These are phyloP conservation scores for Conidiobolus incongruus DNA, from an alignment of 371 early-diverging fungal species.

Conservation along the genomic window DNA sequence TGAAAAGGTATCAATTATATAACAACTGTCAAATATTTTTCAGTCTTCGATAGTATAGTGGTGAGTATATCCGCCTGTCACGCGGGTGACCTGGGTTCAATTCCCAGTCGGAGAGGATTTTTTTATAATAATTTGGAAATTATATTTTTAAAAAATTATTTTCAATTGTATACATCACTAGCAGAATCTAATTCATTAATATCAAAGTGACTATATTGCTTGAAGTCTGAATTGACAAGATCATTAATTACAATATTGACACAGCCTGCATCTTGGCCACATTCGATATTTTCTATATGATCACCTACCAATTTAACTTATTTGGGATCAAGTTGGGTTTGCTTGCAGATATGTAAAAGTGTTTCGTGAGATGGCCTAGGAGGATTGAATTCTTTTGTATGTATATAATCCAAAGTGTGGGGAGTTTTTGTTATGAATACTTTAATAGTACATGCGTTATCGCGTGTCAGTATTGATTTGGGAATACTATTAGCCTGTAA, in stretches of 20 bases:
- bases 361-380: constrained; percentile 14
- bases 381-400: constrained; percentile 15
- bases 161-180: no score
- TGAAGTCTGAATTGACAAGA: constrained; percentile 3
- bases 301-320: constrained; percentile 20
- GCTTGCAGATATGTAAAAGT: constrained; percentile 10
- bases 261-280: constrained; percentile 13
- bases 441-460: constrained; percentile 11
- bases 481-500: background rate
- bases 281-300: constrained; percentile 14
- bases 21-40: no score
- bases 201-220: constrained; percentile 7
- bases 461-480: constrained; percentile 13
- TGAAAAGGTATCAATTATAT: no score
- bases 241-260: constrained; percentile 12
- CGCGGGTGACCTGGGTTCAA: no score
- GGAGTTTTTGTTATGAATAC: constrained; percentile 12
- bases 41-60: no score
- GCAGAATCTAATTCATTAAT: constrained; percentile 11
- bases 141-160: no score
- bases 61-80: no score
- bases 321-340: constrained; percentile 9
- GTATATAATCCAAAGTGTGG: constrained; percentile 11
- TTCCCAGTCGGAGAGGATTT: no score
- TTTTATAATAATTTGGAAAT: no score